These are phyloP conservation scores for Hevea brasiliensis DNA, from an alignment of 345 rosid genomes.

Conservation along the genomic window DNA sequence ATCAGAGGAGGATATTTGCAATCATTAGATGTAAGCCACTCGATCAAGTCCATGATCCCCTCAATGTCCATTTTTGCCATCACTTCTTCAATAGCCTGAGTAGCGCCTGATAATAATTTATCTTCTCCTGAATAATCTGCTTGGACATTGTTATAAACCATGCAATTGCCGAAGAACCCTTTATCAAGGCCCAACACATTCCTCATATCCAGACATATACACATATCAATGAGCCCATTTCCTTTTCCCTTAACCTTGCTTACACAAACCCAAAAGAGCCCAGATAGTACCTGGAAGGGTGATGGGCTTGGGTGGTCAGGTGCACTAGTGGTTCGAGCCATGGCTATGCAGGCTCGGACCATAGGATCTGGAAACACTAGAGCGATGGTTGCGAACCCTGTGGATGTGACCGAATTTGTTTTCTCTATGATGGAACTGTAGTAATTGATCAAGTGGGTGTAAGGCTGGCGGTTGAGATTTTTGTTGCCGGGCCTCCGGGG, in stretches of 20 bases:
- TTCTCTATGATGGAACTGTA: constrained; percentile 36
- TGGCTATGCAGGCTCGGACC: constrained; percentile 44
- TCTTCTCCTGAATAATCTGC: constrained; percentile 2
- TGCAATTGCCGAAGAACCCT: constrained; percentile 67
- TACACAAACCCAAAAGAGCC: constrained; percentile 58
- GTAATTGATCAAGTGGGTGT: constrained; percentile 37
- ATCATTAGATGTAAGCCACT: constrained; percentile 46
- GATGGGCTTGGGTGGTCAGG: constrained; percentile 10
- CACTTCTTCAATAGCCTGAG: constrained; percentile 36
- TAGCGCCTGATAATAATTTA: constrained; percentile 26
- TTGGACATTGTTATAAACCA: constrained; percentile 47
- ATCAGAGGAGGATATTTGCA: constrained; percentile 6
- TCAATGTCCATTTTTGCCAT: constrained; percentile 39
- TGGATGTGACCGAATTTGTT: constrained; percentile 5
- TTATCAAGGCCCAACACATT: constrained; percentile 44
- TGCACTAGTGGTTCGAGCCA: constrained; percentile 17
- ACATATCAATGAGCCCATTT: constrained; percentile 46
- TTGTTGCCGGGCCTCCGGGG: constrained; percentile 21
- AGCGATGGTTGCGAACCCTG: constrained; percentile 36
- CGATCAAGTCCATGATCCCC: constrained; percentile 54
- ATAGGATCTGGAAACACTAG: constrained; percentile 43
- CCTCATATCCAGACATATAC: constrained; percentile 55
- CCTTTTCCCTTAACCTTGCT: constrained; percentile 45
- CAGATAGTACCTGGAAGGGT: constrained; percentile 52
- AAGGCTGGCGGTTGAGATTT: constrained; percentile 17